Evolutionary conservation across 495 filamentous ascomycete genomes (phyloP).

Genomic region (Aspergillus affinis): DNA sequence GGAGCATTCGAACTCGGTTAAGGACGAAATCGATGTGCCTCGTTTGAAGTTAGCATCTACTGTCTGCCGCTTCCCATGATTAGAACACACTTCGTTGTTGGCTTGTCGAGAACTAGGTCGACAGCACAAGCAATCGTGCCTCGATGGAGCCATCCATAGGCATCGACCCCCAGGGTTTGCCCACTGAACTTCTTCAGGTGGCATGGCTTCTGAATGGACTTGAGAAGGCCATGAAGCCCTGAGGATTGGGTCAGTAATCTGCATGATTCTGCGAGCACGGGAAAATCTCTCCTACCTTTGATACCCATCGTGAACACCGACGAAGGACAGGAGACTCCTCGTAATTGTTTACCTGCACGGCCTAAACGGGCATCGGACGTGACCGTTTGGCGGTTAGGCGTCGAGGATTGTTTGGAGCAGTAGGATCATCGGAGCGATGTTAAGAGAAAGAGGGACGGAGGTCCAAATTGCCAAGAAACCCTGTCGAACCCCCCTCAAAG

Average conservation of each 20-base stretch:
- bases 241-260: background rate
- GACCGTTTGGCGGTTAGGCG: conserved; percentile 12
- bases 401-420: background rate
- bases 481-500: conserved; percentile 3
- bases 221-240: conserved; percentile 90
- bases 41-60: conserved; percentile 8
- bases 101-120: conserved; percentile 84
- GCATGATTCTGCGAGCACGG: background rate
- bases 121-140: conserved; percentile 88
- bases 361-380: conserved; percentile 20
- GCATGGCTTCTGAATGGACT: conserved; percentile 89
- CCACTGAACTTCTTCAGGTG: conserved; percentile 85
- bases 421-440: conserved; percentile 10
- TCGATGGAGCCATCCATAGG: conserved; percentile 97
- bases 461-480: conserved; percentile 1
- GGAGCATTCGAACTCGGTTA: conserved; percentile 86
- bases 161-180: conserved; percentile 88
- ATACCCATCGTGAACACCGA: conserved; percentile 62
- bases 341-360: conserved; percentile 25
- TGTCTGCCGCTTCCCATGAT: background rate
- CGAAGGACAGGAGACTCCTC: conserved; percentile 35
- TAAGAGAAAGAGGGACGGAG: background rate
- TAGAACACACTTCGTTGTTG: conserved; percentile 70
- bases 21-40: conserved; percentile 93
- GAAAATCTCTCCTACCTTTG: conserved; percentile 51